Conservation (phyloP, 2,329 filamentous ascomycete genomes). For the Trichoderma sp. region DNA sequence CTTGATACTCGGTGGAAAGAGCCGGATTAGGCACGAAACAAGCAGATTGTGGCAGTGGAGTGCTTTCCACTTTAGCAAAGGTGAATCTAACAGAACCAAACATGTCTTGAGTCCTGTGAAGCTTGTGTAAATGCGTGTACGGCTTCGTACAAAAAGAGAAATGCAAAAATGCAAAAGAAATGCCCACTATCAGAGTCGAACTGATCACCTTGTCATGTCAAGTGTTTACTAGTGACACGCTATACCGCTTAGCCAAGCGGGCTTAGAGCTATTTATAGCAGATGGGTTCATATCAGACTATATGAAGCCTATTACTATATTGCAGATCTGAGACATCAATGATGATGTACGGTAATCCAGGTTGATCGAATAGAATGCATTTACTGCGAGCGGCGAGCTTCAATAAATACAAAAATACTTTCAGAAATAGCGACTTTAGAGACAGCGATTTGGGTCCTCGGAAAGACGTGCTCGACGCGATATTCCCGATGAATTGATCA, state of each 20-base stretch:
- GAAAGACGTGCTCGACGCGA: neutral
- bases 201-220: slow-evolving; percentile 19
- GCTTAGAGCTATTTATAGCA: neutral
- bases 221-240: slow-evolving; percentile 17
- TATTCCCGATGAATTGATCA: neutral
- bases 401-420: neutral
- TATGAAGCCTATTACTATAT: neutral
- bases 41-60: neutral
- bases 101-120: neutral
- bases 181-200: slow-evolving; percentile 19
- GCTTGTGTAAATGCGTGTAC: neutral
- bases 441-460: neutral
- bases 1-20: neutral
- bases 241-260: slow-evolving; percentile 19
- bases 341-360: no score
- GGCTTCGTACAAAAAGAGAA: neutral
- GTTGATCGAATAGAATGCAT: neutral
- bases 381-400: neutral
- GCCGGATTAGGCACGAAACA: neutral
- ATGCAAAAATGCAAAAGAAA: neutral
- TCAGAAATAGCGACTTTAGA: neutral
- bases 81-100: neutral
- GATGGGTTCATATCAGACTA: rapidly evolving
- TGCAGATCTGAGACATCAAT: neutral
- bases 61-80: neutral